Conservation (phyloP, 2,329 filamentous ascomycete species). For the Ophiocordyceps robertsii region DNA sequence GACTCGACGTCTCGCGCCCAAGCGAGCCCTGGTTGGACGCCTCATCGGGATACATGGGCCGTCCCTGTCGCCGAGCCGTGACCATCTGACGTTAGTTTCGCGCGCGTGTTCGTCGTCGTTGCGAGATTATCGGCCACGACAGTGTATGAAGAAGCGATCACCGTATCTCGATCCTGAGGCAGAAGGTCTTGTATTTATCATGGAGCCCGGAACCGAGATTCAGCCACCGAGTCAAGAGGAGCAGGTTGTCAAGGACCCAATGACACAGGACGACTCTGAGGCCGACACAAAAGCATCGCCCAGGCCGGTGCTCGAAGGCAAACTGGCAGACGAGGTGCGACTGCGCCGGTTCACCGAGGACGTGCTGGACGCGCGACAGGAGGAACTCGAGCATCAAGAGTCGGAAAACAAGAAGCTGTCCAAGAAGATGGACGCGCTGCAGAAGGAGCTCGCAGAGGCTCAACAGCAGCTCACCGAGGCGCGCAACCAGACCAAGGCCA, state of each 20-base stretch:
- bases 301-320: constrained; percentile 9
- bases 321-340: constrained; percentile 16
- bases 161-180: neutral
- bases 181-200: constrained; percentile 1
- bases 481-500: constrained; percentile 11
- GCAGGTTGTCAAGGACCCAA: neutral
- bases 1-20: neutral
- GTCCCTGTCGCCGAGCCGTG: neutral
- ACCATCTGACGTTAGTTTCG: neutral
- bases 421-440: constrained; percentile 14
- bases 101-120: neutral
- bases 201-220: constrained; percentile 7
- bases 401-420: constrained; percentile 13
- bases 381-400: constrained; percentile 19
- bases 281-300: neutral
- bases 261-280: constrained; percentile 3
- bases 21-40: neutral
- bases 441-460: constrained; percentile 15
- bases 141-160: neutral
- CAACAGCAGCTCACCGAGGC: constrained; percentile 18
- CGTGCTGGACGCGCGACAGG: constrained; percentile 21
- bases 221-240: neutral
- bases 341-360: constrained; percentile 21
- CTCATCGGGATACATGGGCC: neutral
- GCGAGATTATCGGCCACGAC: neutral